Evolutionary conservation across 2,329 filamentous ascomycete genomes (phyloP), one percentile per base, ranked within the genome.

Genomic region (Cercospora brassicicola): DNA sequence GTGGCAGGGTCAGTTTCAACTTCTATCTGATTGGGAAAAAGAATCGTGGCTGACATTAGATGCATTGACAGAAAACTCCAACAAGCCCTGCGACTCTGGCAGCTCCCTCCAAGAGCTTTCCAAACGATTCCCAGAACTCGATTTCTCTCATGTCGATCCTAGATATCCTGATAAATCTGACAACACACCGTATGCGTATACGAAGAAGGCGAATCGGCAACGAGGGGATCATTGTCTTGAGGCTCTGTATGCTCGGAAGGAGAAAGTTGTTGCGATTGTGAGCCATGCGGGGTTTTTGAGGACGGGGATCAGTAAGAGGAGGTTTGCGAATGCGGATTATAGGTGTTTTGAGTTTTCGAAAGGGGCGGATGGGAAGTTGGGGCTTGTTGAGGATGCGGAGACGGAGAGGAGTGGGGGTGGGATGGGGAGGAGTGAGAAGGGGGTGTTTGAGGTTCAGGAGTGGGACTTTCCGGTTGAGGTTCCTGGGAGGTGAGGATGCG

Each of bases 251-350:
- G 71, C 73, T 11, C 82, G 88, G 0, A 83, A 85, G 0, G 88
- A 91, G 78, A 86, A 87, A 72, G 81, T 88, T 62, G 83, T 91
- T 64, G 82, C 89, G 9, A 88, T 91, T 0, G 88, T 91, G 9
- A 72, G 71, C 39, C 71, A 72, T 68, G 65, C 71, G 7, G 71
- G 69, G 3, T 72, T 72, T 28, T 48, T 71, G 15, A 55, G 71
- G 56, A 72, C 71, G 20, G 71, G 39, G 8, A 63, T 72, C 18
- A 64, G 62, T 23, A 45, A 57, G n/a, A 39, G 69, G 33, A 26
- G 69, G 33, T 72, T 61, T 65, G 71, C 67, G 28, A 72, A 72
- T 68, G 71, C 71, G 11, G 71, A 72, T 65, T 72, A 64, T 59
- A 45, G 71, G 36, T 67, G 69, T 20, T 72, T 72, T 33, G 69